A percentile compares a stretch with the other conserved stretches of the same genome.
Conservation (phyloP, 306 rosid species). For the Dryas drummondii region DNA sequence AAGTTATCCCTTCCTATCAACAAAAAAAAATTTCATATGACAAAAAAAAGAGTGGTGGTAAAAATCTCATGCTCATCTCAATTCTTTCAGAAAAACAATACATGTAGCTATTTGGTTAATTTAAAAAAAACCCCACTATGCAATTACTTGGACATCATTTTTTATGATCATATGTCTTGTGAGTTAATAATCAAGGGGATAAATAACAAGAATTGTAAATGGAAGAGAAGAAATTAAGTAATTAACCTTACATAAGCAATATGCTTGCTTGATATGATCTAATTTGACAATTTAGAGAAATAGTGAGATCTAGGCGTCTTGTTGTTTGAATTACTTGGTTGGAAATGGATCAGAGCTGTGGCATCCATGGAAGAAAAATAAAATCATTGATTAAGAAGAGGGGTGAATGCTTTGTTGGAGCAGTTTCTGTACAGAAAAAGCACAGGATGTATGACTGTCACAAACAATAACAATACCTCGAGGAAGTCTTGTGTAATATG, state of each 20-base stretch:
- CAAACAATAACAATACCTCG: not conserved
- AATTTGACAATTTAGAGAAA: not conserved
- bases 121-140: not conserved
- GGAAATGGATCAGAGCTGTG: not conserved
- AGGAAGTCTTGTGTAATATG: slow-evolving; percentile 3
- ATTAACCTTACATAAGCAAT: too few relatives aligned
- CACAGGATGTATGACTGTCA: not conserved
- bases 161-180: not conserved
- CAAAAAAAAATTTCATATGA: too few relatives aligned
- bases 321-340: not conserved
- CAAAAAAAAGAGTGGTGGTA: not conserved
- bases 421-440: not conserved
- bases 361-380: not conserved
- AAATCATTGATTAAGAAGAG: not conserved
- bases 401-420: not conserved
- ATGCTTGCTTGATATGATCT: too few relatives aligned
- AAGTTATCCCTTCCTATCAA: too few relatives aligned
- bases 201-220: not conserved
- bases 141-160: not conserved
- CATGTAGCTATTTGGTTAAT: not conserved
- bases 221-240: not conserved
- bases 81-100: not conserved
- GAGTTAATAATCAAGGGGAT: not conserved
- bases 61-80: not conserved
- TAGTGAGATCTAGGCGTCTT: not conserved